These are phyloP conservation scores for Talaromyces adpressus DNA, from an alignment of 495 filamentous ascomycete genomes.

Conservation along the genomic window DNA sequence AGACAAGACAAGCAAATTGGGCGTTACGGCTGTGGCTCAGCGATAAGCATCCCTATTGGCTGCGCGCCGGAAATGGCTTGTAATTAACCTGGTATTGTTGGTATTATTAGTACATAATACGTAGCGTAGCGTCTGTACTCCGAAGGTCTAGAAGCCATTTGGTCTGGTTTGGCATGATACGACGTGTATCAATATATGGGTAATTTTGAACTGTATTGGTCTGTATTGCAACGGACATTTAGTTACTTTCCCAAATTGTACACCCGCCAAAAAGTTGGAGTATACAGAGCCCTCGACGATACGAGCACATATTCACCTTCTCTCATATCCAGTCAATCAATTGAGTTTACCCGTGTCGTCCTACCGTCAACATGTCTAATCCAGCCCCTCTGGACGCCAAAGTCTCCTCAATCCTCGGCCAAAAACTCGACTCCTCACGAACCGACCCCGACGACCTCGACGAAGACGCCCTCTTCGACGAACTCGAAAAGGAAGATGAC, in stretches of 20 bases:
- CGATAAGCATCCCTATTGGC: neutral
- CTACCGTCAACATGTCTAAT: neutral
- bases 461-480: constrained; percentile 65
- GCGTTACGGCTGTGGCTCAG: constrained; percentile 3
- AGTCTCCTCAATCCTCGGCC: constrained; percentile 42
- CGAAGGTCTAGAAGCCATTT: neutral
- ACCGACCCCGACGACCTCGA: constrained; percentile 41
- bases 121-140: neutral
- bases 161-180: constrained; percentile 21
- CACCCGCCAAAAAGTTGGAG: constrained; percentile 17
- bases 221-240: neutral
- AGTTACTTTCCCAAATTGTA: neutral
- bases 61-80: neutral
- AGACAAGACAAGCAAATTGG: neutral
- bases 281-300: constrained; percentile 29
- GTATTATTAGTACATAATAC: neutral
- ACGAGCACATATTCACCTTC: constrained; percentile 1
- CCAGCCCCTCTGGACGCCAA: constrained; percentile 30
- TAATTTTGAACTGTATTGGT: constrained; percentile 1
- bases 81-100: neutral
- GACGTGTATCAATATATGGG: constrained; percentile 19
- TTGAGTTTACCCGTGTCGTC: neutral
- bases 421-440: constrained; percentile 11
- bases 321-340: constrained; percentile 7
- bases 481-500: constrained; percentile 59